A percentile compares a stretch with the other conserved stretches of the same genome.
Conservation (phyloP, 164 flowering plant genomes). For the Dillenia turbinata region DNA sequence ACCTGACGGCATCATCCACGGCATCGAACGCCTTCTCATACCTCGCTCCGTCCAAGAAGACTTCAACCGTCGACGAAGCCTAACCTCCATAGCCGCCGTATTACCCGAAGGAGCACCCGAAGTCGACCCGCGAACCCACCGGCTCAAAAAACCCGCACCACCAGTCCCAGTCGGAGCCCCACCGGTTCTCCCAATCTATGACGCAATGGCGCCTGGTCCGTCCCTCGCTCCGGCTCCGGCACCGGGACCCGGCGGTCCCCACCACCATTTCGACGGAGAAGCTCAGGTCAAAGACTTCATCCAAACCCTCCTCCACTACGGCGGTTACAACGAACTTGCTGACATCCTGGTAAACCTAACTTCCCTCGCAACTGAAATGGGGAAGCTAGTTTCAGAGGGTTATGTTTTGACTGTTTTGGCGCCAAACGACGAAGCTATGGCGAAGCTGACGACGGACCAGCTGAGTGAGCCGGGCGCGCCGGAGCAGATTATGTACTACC, state of each 20-base stretch:
- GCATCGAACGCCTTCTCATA: conserved; percentile 37
- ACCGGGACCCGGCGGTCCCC: conserved; percentile 56
- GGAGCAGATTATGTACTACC: conserved; percentile 48
- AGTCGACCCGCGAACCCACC: conserved; percentile 31
- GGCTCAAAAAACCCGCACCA: conserved; percentile 20
- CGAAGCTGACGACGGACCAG: conserved; percentile 37
- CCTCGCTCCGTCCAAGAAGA: conserved; percentile 43
- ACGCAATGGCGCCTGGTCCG: conserved; percentile 52
- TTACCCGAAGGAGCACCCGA: conserved; percentile 50
- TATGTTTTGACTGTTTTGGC: conserved; percentile 42
- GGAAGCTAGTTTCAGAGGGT: conserved; percentile 41
- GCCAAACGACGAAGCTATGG: conserved; percentile 61
- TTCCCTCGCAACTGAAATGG: conserved; percentile 45
- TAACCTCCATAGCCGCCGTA: conserved; percentile 40
- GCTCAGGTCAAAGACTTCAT: conserved; percentile 53
- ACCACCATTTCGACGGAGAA: conserved; percentile 50
- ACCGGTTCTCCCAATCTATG: conserved; percentile 31
- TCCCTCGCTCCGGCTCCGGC: conserved; percentile 48
- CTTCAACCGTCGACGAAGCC: conserved; percentile 41
- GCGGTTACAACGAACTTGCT: conserved; percentile 61
- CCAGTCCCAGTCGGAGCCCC: conserved; percentile 20
- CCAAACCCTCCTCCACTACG: conserved; percentile 48
- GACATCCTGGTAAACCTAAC: conserved; percentile 49
- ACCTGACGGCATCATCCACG: conserved; percentile 58
- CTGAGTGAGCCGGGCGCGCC: conserved; percentile 48